A percentile compares a stretch with the other conserved stretches of the same genome.
Evolutionary conservation across 148 eudicot genomes (phyloP).

Genomic region (Fagopyrum tataricum): DNA sequence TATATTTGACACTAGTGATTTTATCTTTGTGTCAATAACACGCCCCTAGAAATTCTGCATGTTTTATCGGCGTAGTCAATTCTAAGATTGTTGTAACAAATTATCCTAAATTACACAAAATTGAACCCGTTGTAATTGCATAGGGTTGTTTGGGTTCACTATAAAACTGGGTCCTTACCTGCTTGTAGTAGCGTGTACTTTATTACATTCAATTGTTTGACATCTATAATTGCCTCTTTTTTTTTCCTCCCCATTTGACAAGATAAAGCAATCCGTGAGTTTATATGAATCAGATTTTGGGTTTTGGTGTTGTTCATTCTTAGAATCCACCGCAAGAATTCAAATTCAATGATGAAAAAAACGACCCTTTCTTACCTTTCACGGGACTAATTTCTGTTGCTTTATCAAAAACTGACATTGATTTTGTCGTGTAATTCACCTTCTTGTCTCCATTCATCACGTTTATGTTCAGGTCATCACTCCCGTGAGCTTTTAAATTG

Average conservation of each 20-base stretch:
- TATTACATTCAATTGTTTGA: too few relatives aligned
- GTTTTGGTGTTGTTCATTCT: background rate
- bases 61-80: too few relatives aligned
- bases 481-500: background rate
- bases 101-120: too few relatives aligned
- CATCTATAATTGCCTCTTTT: background rate
- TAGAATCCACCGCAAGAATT: constrained; percentile 13
- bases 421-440: constrained; percentile 8
- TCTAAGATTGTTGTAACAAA: too few relatives aligned
- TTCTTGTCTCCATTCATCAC: background rate
- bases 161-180: too few relatives aligned
- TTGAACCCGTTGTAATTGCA: too few relatives aligned
- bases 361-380: background rate
- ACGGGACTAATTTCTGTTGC: background rate
- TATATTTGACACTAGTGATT: too few relatives aligned
- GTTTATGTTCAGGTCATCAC: background rate
- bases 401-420: background rate
- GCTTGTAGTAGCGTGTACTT: too few relatives aligned
- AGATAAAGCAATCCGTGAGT: constrained; percentile 33
- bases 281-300: background rate
- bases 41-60: too few relatives aligned
- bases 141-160: too few relatives aligned
- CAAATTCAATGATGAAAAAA: background rate
- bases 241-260: constrained; percentile 1
- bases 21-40: too few relatives aligned